phyloP scores from a whole-genome alignment of 441 rosid genomes.

The Corymbia calophylla region DNA sequence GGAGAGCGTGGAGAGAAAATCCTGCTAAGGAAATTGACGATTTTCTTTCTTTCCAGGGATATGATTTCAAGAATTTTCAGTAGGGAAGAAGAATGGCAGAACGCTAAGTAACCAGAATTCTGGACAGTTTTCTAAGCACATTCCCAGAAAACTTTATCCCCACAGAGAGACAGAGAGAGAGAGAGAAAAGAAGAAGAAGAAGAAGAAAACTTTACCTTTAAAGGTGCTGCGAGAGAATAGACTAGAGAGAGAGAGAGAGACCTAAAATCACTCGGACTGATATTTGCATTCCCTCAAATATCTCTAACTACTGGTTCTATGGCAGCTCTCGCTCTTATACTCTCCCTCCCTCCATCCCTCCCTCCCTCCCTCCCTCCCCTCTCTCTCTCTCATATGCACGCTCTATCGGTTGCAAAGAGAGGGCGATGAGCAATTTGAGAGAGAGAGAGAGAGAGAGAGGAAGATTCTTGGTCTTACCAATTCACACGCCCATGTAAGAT shows the following conservation, averaged over 20 bases:
- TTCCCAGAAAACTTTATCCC: not conserved
- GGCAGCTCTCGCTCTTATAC: not conserved
- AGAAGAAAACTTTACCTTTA: not conserved
- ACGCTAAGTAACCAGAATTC: not conserved
- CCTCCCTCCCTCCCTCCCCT: too few relatives aligned
- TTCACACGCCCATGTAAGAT: rapidly evolving
- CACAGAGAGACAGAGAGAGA: not conserved
- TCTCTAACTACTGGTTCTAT: not conserved
- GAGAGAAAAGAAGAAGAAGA: not conserved
- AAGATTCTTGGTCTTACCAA: not conserved
- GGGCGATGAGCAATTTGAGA: not conserved
- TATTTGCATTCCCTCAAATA: not conserved
- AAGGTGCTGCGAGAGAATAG: not conserved
- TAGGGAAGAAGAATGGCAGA: not conserved
- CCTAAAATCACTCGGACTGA: not conserved
- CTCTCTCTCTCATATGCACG: not conserved
- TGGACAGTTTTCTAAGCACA: not conserved
- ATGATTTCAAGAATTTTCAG: not conserved
- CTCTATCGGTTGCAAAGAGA: not conserved
- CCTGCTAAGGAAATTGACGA: not conserved
- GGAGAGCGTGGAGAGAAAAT: not conserved
- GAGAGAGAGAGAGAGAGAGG: not conserved
- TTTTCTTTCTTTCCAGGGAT: not conserved
- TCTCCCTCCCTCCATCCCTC: too few relatives aligned
- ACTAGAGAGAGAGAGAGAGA: not conserved